Conservation (phyloP, 305 asterid species). For the Euphrasia arctica region DNA sequence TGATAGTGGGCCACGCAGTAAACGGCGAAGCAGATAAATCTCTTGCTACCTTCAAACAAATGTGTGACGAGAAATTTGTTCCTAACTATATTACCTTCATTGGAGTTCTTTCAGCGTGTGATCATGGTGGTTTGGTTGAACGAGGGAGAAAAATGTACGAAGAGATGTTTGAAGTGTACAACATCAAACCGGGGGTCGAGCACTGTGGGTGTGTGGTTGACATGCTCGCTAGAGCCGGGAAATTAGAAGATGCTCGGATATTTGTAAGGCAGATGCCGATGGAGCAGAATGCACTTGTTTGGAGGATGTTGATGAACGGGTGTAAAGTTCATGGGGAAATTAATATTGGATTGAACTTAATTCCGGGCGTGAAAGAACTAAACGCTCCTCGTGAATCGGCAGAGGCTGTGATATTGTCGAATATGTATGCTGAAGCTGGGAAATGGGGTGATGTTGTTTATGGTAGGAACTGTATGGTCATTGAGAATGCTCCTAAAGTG, state of each 20-base stretch:
- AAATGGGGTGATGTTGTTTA: conserved; percentile 42
- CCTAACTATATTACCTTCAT: conserved; percentile 49
- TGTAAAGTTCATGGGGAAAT: conserved; percentile 42
- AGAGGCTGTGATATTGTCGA: conserved; percentile 36
- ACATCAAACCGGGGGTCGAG: conserved; percentile 39
- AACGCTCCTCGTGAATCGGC: conserved; percentile 25
- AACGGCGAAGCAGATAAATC: conserved; percentile 45
- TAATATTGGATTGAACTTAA: conserved; percentile 34
- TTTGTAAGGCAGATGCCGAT: conserved; percentile 36
- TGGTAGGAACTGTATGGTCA: conserved; percentile 33
- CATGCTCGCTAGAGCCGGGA: conserved; percentile 56
- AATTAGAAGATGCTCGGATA: conserved; percentile 37
- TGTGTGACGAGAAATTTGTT: conserved; percentile 39
- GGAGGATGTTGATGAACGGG: conserved; percentile 50
- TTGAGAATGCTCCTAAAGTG: conserved; percentile 26
- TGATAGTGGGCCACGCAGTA: conserved; percentile 49
- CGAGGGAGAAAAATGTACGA: conserved; percentile 38
- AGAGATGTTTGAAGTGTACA: conserved; percentile 33
- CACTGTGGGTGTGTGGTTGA: conserved; percentile 49
- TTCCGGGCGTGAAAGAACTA: conserved; percentile 20
- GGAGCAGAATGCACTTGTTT: conserved; percentile 36
- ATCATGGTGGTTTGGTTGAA: conserved; percentile 44
- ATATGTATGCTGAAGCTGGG: conserved; percentile 44
- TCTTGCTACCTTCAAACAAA: conserved; percentile 35
- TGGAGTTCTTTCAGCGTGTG: conserved; percentile 46